phyloP scores from a whole-genome alignment of 2,329 filamentous ascomycete species.

The Phoma sp. region DNA sequence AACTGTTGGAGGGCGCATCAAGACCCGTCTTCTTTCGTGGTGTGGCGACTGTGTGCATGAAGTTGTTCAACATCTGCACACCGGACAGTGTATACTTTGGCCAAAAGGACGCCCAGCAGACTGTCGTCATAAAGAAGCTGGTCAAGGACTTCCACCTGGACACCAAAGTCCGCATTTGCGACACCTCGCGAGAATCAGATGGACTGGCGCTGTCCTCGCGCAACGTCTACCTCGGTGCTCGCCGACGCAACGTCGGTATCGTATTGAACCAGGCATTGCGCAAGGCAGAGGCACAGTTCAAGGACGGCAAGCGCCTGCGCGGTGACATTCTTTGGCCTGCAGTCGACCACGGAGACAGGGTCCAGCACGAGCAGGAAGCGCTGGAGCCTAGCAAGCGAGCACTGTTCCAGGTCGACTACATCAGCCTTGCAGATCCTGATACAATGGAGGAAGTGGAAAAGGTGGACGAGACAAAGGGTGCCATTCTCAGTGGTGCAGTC shows the following conservation, averaged over 20 bases:
- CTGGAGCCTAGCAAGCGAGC: constrained; percentile 68
- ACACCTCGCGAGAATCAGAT: constrained; percentile 77
- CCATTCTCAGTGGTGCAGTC: constrained; percentile 86
- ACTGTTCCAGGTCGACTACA: constrained; percentile 85
- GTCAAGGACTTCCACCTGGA: constrained; percentile 86
- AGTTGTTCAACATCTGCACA: constrained; percentile 82
- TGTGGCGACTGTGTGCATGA: constrained; percentile 96
- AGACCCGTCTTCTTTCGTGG: constrained; percentile 95
- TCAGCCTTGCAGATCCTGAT: constrained; percentile 86
- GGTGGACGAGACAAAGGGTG: constrained; percentile 74
- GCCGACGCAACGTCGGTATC: constrained; percentile 73
- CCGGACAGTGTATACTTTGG: constrained; percentile 89
- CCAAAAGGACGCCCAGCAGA: constrained; percentile 98
- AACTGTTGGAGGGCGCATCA: constrained; percentile 81
- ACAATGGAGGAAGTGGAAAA: constrained; percentile 78
- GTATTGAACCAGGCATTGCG: constrained; percentile 74
- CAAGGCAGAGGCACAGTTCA: constrained; percentile 73
- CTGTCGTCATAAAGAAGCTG: constrained; percentile 84
- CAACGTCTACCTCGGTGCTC: constrained; percentile 86
- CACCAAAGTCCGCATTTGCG: constrained; percentile 73
- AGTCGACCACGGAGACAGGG: constrained; percentile 62
- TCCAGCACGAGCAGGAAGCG: constrained; percentile 66
- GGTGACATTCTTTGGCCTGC: constrained; percentile 76
- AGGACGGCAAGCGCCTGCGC: constrained; percentile 60
- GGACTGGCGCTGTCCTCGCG: constrained; percentile 90